phyloP scores from a whole-genome alignment of 306 rosid genomes.

The Trichosanthes truncata region DNA sequence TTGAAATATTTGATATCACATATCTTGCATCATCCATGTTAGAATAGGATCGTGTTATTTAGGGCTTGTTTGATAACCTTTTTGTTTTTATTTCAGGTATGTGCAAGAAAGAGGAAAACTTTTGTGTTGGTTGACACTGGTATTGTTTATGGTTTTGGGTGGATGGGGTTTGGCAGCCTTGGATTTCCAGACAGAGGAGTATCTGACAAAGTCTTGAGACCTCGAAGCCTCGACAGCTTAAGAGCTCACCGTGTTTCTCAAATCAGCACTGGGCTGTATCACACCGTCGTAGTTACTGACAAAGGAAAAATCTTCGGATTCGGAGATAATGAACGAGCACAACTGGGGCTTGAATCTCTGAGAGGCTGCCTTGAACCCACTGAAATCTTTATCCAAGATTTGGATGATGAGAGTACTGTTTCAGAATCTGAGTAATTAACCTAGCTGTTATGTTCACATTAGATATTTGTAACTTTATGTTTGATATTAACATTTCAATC shows the following conservation, averaged over 20 bases:
- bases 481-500: neutral
- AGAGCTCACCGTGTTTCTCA: slow-evolving; percentile 67
- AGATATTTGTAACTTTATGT: neutral
- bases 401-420: slow-evolving; percentile 21
- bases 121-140: slow-evolving; percentile 72
- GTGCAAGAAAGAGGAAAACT: slow-evolving; percentile 90
- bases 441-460: neutral
- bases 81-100: slow-evolving; percentile 36
- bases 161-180: slow-evolving; percentile 94
- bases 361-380: slow-evolving; percentile 73
- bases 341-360: slow-evolving; percentile 73
- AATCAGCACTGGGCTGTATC: slow-evolving; percentile 82
- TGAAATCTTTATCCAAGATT: slow-evolving; percentile 43
- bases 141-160: slow-evolving; percentile 67
- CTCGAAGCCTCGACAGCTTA: slow-evolving; percentile 57
- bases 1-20: neutral
- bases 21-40: neutral
- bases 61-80: neutral
- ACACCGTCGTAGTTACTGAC: slow-evolving; percentile 61
- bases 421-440: slow-evolving; percentile 7
- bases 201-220: slow-evolving; percentile 60
- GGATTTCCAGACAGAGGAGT: slow-evolving; percentile 70
- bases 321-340: slow-evolving; percentile 91
- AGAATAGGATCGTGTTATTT: neutral
- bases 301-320: slow-evolving; percentile 68